Conservation (phyloP, 805 yeast species). For the Wickerhamomyces ciferrii region DNA sequence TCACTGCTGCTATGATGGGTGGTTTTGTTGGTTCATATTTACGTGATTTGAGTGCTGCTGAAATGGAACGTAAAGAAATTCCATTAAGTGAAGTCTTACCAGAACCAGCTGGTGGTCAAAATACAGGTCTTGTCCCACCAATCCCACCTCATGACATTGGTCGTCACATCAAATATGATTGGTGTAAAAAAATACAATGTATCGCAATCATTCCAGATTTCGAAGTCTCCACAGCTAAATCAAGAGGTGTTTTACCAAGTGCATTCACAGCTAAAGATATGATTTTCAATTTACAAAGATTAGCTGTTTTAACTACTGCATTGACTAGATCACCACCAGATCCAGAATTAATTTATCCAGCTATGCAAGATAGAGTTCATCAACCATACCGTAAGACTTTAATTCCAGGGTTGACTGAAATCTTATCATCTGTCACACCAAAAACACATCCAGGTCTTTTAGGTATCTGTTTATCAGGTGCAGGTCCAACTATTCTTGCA, state of each 20-base stretch:
- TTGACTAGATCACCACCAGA: slow-evolving; percentile 81
- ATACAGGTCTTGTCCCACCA: slow-evolving; percentile 66
- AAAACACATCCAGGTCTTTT: slow-evolving; percentile 75
- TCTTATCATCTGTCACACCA: slow-evolving; percentile 77
- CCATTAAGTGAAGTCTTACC: slow-evolving; percentile 85
- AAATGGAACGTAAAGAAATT: slow-evolving; percentile 69
- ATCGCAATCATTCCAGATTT: slow-evolving; percentile 90
- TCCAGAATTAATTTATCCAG: slow-evolving; percentile 77
- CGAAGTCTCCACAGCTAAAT: slow-evolving; percentile 88
- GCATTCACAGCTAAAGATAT: slow-evolving; percentile 76
- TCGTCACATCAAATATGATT: slow-evolving; percentile 78
- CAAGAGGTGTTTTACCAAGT: slow-evolving; percentile 85
- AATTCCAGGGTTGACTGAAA: slow-evolving; percentile 86
- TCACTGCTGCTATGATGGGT: slow-evolving; percentile 98
- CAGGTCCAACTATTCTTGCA: slow-evolving; percentile 96
- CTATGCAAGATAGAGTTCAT: slow-evolving; percentile 96
- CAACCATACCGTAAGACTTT: slow-evolving; percentile 94
- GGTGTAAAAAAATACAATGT: slow-evolving; percentile 81
- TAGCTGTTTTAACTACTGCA: slow-evolving; percentile 90
- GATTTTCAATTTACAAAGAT: slow-evolving; percentile 87
- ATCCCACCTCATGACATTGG: slow-evolving; percentile 85
- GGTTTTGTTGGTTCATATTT: slow-evolving; percentile 96
- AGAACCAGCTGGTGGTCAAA: slow-evolving; percentile 64
- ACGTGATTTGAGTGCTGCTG: slow-evolving; percentile 70
- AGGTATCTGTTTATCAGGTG: slow-evolving; percentile 95